phyloP scores from a whole-genome alignment of 306 rosid species.

The Fragaria nilgerrensis region DNA sequence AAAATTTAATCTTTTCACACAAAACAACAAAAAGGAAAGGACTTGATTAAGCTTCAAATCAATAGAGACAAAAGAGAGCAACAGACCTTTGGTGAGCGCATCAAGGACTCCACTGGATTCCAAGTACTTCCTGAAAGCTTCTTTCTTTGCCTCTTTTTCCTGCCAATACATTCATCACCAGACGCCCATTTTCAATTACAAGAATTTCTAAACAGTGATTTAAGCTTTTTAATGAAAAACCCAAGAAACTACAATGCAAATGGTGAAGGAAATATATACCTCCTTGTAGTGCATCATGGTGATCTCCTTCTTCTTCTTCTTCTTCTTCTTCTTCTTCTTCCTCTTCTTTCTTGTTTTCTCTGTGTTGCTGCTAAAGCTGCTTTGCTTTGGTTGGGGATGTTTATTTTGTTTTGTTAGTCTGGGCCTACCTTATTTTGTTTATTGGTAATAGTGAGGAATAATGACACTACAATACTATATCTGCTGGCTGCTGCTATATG shows the following conservation, averaged over 20 bases:
- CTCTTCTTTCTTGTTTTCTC: neutral
- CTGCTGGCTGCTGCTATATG: neutral
- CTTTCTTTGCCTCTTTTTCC: constrained; percentile 95
- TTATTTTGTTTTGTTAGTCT: neutral
- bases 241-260: neutral
- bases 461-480: neutral
- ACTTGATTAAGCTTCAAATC: neutral
- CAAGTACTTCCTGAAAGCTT: constrained; percentile 84
- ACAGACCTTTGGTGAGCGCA: constrained; percentile 90
- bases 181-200: neutral
- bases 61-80: neutral
- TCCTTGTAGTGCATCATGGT: constrained; percentile 72
- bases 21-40: neutral
- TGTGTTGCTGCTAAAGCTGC: neutral
- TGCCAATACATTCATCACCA: constrained; percentile 15
- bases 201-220: neutral
- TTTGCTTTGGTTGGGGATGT: neutral
- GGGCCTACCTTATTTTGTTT: neutral
- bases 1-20: constrained; percentile 1
- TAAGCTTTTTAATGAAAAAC: neutral
- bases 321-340: neutral
- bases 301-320: constrained; percentile 24
- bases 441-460: neutral
- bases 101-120: constrained; percentile 92
- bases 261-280: constrained; percentile 28